A percentile compares a stretch with the other conserved stretches of the same genome.
phyloP scores from a whole-genome alignment of 2,329 filamentous ascomycete species.

The Mariannaea sp. region DNA sequence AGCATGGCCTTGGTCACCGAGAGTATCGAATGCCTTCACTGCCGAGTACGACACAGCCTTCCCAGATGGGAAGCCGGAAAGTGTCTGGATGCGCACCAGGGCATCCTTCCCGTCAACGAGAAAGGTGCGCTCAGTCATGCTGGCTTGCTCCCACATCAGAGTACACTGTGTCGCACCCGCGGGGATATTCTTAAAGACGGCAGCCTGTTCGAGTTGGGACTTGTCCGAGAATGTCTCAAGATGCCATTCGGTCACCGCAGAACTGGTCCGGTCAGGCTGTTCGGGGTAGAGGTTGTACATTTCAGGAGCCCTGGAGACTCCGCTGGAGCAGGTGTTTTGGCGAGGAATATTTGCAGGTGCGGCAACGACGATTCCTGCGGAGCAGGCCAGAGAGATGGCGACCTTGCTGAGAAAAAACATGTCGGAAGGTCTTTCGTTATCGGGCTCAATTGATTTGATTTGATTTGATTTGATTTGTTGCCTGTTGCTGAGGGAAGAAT shows the following conservation, averaged over 20 bases:
- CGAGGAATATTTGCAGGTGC: slow-evolving; percentile 7
- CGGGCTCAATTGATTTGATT: not conserved
- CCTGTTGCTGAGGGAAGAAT: not conserved
- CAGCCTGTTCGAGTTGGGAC: slow-evolving; percentile 12
- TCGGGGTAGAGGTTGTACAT: slow-evolving; percentile 15
- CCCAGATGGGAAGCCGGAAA: slow-evolving; percentile 3
- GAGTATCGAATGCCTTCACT: slow-evolving; percentile 5
- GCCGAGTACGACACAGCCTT: slow-evolving; percentile 5
- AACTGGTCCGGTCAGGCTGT: not conserved
- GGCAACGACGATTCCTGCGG: not conserved
- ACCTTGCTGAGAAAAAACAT: slow-evolving; percentile 7
- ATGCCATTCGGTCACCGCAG: not conserved
- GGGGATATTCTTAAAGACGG: slow-evolving; percentile 9
- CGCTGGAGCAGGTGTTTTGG: not conserved
- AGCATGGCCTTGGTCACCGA: not conserved
- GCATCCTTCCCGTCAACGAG: slow-evolving; percentile 10
- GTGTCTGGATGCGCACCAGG: not conserved
- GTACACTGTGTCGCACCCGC: slow-evolving; percentile 4
- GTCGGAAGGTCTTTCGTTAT: not conserved
- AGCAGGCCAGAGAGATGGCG: slow-evolving; percentile 3
- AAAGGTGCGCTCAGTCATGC: slow-evolving; percentile 8
- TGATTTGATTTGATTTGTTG: not conserved
- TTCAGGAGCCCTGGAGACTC: not conserved
- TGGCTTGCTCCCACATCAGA: slow-evolving; percentile 5
- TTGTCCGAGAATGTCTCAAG: slow-evolving; percentile 12